These are phyloP conservation scores for Castanopsis chinensis DNA, from an alignment of 306 rosid species.

Conservation along the genomic window DNA sequence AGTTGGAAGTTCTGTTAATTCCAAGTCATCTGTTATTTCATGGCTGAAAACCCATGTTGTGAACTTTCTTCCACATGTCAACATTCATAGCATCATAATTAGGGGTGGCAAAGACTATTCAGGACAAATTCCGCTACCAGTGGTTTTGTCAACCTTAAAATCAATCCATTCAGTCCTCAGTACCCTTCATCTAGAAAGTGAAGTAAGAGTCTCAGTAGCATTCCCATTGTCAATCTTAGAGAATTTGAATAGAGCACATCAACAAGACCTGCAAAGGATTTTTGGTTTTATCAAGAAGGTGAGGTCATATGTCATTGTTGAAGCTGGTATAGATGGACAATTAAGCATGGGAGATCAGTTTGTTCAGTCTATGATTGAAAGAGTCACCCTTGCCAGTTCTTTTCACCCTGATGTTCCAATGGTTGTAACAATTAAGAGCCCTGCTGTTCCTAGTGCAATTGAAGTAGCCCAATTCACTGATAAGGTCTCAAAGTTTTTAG, in stretches of 20 bases:
- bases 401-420: constrained; percentile 51
- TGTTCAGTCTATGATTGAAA: constrained; percentile 35
- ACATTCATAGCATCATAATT: constrained; percentile 44
- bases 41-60: constrained; percentile 40
- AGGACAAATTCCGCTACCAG: constrained; percentile 30
- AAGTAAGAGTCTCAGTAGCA: constrained; percentile 53
- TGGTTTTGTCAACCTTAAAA: constrained; percentile 36
- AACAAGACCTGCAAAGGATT: constrained; percentile 28
- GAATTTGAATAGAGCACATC: constrained; percentile 33
- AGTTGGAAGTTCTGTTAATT: constrained; percentile 26
- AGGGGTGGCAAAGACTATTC: constrained; percentile 32
- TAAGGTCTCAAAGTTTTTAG: constrained; percentile 42
- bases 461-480: constrained; percentile 41
- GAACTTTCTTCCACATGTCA: constrained; percentile 31
- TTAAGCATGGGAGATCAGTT: constrained; percentile 36
- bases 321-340: constrained; percentile 42
- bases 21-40: constrained; percentile 35
- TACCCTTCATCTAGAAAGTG: constrained; percentile 21
- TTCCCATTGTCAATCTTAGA: constrained; percentile 51
- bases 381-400: constrained; percentile 42
- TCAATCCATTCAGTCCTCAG: constrained; percentile 41
- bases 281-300: constrained; percentile 39
- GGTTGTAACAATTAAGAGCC: constrained; percentile 43
- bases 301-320: constrained; percentile 47
- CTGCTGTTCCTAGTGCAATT: constrained; percentile 30